These are phyloP conservation scores for Vigna radiata DNA, from an alignment of 306 rosid species.

Conservation along the genomic window DNA sequence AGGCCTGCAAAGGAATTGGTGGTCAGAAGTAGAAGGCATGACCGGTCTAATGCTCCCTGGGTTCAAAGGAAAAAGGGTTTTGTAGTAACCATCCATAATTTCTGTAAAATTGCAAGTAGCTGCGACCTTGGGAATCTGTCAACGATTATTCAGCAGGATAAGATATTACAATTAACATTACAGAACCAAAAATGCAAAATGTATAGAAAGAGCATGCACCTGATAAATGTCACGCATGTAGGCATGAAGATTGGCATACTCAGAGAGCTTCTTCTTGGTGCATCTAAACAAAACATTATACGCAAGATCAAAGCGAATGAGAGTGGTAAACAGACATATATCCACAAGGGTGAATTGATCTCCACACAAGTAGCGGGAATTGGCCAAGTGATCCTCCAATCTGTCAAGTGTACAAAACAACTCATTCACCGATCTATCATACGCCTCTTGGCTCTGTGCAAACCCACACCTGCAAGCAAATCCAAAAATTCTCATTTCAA, in stretches of 20 bases:
- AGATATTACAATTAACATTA: neutral
- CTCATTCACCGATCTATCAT: conserved; percentile 68
- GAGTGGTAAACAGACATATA: conserved; percentile 77
- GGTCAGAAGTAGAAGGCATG: conserved; percentile 64
- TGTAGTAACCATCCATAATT: conserved; percentile 92
- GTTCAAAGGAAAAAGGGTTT: conserved; percentile 78
- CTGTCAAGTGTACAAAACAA: conserved; percentile 68
- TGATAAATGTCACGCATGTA: conserved; percentile 80
- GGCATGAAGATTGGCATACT: conserved; percentile 74
- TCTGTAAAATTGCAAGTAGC: conserved; percentile 72
- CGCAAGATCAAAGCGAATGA: conserved; percentile 74
- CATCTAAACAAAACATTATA: conserved; percentile 84
- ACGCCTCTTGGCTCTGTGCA: conserved; percentile 93
- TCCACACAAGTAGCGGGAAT: conserved; percentile 68
- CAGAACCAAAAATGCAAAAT: neutral
- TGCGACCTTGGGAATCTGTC: conserved; percentile 87
- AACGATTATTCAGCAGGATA: neutral
- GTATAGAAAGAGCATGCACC: conserved; percentile 44
- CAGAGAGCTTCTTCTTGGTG: conserved; percentile 79
- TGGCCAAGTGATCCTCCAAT: conserved; percentile 67
- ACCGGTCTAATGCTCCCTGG: conserved; percentile 83
- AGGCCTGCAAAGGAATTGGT: conserved; percentile 56
- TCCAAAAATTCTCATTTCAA: neutral
- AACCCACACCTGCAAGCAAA: conserved; percentile 76
- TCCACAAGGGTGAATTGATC: conserved; percentile 72